These are phyloP conservation scores for Flaveria bidentis DNA, from an alignment of 129 eudicot species.

Conservation along the genomic window DNA sequence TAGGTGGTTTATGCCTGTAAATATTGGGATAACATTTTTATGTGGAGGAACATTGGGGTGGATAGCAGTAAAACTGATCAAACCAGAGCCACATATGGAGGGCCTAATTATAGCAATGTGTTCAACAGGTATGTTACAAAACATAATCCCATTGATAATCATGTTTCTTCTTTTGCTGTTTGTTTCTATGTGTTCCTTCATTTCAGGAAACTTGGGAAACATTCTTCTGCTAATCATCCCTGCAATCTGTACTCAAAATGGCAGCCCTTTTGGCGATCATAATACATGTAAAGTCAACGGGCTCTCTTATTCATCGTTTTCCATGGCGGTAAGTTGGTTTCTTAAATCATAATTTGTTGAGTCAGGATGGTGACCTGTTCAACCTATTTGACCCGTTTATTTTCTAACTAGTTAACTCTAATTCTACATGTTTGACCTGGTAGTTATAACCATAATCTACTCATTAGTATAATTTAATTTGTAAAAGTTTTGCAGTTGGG, in stretches of 20 bases:
- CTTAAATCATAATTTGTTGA: neutral
- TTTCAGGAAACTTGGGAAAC: constrained; percentile 87
- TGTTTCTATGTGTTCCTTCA: neutral
- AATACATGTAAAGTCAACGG: constrained; percentile 53
- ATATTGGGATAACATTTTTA: constrained; percentile 62
- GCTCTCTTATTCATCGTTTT: constrained; percentile 84
- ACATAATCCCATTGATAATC: neutral
- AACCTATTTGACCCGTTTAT: neutral
- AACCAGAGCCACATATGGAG: constrained; percentile 58
- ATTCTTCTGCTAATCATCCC: constrained; percentile 79
- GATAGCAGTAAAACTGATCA: constrained; percentile 57
- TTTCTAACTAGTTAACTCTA: neutral
- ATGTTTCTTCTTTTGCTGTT: neutral
- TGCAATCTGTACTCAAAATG: constrained; percentile 73
- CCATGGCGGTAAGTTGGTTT: constrained; percentile 71
- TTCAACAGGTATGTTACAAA: constrained; percentile 44
- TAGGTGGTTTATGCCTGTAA: constrained; percentile 93
- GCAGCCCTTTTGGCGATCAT: constrained; percentile 92
- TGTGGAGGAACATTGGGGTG: constrained; percentile 73
- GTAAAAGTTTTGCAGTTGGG: constrained; percentile 57
- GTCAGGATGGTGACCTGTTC: constrained; percentile 4
- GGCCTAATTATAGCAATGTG: constrained; percentile 63
- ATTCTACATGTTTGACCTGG: neutral
- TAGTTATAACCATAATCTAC: neutral
- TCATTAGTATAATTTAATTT: constrained; percentile 1